Base-by-base conservation (phyloP, 2,329 filamentous ascomycete genomes). In the Colletotrichum cordylinicola region DNA sequence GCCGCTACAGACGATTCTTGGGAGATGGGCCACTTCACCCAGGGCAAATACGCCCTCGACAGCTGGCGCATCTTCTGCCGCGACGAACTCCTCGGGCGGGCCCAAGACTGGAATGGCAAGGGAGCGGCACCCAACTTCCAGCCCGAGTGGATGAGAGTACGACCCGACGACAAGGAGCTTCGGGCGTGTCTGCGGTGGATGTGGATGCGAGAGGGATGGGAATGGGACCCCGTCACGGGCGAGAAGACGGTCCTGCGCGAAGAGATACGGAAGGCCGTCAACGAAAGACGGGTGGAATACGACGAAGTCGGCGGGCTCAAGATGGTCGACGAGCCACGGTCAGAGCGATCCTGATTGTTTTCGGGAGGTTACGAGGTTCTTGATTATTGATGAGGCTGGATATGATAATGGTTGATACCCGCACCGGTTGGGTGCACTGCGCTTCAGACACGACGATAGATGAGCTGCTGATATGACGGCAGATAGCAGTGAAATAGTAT, bases 21-120 rank as follows among this genome's bases (percentile, higher is more conserved):
- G 93, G 96, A 98, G 81, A 94, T 98, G 75, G 95, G 94, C 0
- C 95, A 98, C 83, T 86, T 98, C 73, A 96, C 95, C 0, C 93
- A 95, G 70, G 95, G 96, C 18, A 89, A 92, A 2, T 98, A 98
- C 83, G 94, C 95, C 0, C 87, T 96, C 65, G 96, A 98, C 83
- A 96, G 94, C 81, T 98, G 95, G 94, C 92, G 96, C 4, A 98
- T 98, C 78, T 98, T 98, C 84, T 98, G 95, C 82, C 91, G 96
- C 2, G 96, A 98, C 82, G 88, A 90, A 37, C 83, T 98, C 29
- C 90, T 96, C 9, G 93, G 92, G 0, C 83, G 92, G 21, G 91
- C 93, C 2, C 82, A 85, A 12, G 91, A 93, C 77, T 95, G 93
- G 91, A 93, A 92, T 80, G 94, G 94, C 2, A 87, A 84, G 80